Evolutionary conservation across 2,329 filamentous ascomycete genomes (phyloP).

Genomic region (Mariannaea sp.): DNA sequence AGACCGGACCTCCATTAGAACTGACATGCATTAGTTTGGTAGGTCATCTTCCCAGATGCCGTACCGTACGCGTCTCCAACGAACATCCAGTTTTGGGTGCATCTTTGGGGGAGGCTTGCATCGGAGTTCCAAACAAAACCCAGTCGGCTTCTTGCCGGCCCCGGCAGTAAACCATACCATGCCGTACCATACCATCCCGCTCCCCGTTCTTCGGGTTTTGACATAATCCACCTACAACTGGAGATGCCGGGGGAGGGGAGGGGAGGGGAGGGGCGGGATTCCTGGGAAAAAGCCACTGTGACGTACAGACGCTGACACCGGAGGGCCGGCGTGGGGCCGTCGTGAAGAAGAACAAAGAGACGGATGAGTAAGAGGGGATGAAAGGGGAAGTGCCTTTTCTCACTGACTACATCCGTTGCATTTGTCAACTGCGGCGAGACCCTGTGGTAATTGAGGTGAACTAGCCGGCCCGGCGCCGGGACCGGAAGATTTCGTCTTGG

Average conservation of each 20-base stretch:
- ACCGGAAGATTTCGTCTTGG: constrained; percentile 5
- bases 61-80: no score
- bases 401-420: no score
- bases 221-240: not conserved
- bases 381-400: no score
- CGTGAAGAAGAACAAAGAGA: not conserved
- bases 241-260: no score
- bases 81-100: not conserved
- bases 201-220: constrained; percentile 11
- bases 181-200: not conserved
- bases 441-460: not conserved
- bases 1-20: not conserved
- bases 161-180: constrained; percentile 21
- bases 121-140: not conserved
- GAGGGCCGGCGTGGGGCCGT: constrained; percentile 8
- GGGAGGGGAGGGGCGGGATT: no score
- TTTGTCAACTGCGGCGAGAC: not conserved
- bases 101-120: not conserved
- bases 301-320: constrained; percentile 3
- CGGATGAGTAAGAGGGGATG: no score
- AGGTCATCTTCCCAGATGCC: no score
- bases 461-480: constrained; percentile 15
- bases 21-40: not conserved
- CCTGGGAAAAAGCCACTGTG: not conserved
- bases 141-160: constrained; percentile 30